Percentiles rank a stretch among this genome's conserved stretches.
Conservation (phyloP, 2,329 filamentous ascomycete genomes). For the Allantophomopsis cytisporea region DNA sequence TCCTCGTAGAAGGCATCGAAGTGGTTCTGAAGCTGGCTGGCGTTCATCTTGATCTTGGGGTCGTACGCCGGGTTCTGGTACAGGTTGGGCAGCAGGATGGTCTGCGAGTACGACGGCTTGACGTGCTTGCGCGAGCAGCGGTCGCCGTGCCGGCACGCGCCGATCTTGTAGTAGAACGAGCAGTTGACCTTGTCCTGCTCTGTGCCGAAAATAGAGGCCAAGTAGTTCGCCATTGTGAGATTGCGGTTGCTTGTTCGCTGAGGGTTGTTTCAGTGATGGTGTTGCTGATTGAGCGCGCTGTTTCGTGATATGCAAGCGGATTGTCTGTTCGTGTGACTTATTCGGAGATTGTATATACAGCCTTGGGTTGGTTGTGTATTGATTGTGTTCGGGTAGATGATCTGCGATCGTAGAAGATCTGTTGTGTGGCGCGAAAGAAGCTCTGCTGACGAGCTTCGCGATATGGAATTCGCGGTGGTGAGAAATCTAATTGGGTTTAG, state of each 20-base stretch:
- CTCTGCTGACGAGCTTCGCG: neutral
- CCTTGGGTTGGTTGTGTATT: neutral
- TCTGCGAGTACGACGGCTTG: constrained; percentile 96
- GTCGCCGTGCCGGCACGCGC: constrained; percentile 95
- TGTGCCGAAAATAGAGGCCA: constrained; percentile 98
- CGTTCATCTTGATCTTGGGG: constrained; percentile 92
- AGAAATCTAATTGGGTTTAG: neutral
- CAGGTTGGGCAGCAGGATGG: constrained; percentile 93
- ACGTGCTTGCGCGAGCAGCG: constrained; percentile 97
- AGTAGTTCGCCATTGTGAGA: constrained; percentile 78
- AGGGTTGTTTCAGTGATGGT: neutral
- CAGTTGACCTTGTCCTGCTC: constrained; percentile 99
- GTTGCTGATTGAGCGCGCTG: neutral
- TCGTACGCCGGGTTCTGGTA: constrained; percentile 99
- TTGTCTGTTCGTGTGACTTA: neutral
- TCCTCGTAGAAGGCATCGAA: constrained; percentile 99
- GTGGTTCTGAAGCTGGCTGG: constrained; percentile 93
- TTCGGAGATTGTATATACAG: neutral
- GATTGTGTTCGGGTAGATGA: neutral
- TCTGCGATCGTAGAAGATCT: neutral
- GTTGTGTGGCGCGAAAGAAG: neutral
- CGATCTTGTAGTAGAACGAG: constrained; percentile 99
- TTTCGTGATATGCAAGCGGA: neutral
- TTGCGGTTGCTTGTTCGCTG: too few species aligned
- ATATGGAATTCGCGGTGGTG: neutral